Evolutionary conservation across 2,329 filamentous ascomycete species (phyloP).

Genomic region (Aspergillus fijiensis): DNA sequence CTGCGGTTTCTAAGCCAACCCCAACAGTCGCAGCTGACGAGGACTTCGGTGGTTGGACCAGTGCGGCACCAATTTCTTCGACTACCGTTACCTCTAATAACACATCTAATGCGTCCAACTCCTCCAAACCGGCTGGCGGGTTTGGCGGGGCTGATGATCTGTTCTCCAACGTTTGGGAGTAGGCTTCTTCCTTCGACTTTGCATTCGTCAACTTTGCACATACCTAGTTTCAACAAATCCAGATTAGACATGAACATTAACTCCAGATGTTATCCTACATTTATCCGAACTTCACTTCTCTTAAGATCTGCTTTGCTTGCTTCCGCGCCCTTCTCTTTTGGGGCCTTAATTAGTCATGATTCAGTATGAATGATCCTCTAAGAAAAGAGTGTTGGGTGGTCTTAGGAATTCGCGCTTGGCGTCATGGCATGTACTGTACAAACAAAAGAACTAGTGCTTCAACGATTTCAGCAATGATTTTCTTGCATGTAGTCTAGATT

Average conservation of each 20-base stretch:
- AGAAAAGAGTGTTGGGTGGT: not conserved
- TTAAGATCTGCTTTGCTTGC: not conserved
- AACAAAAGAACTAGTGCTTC: not conserved
- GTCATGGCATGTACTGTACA: not conserved
- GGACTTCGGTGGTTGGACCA: constrained; percentile 94
- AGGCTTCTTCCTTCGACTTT: constrained; percentile 15
- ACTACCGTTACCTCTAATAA: constrained; percentile 43
- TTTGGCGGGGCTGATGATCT: constrained; percentile 72
- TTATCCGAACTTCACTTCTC: not conserved
- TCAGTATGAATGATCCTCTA: not conserved
- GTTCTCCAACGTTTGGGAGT: constrained; percentile 96
- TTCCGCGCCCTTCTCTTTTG: not conserved
- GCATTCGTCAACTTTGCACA: constrained; percentile 5
- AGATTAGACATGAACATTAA: constrained; percentile 17
- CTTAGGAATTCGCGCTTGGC: not conserved
- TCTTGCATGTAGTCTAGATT: not conserved
- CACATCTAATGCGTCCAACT: constrained; percentile 8
- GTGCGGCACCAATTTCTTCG: constrained; percentile 60
- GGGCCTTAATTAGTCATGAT: not conserved
- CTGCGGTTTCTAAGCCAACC: constrained; percentile 24
- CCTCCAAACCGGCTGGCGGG: constrained; percentile 57
- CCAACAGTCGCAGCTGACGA: constrained; percentile 83
- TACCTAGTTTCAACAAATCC: constrained; percentile 15
- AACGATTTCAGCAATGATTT: not conserved
- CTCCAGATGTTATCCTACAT: not conserved